Evolutionary conservation across 345 rosid species (phyloP).

Genomic region (Salix viminalis): DNA sequence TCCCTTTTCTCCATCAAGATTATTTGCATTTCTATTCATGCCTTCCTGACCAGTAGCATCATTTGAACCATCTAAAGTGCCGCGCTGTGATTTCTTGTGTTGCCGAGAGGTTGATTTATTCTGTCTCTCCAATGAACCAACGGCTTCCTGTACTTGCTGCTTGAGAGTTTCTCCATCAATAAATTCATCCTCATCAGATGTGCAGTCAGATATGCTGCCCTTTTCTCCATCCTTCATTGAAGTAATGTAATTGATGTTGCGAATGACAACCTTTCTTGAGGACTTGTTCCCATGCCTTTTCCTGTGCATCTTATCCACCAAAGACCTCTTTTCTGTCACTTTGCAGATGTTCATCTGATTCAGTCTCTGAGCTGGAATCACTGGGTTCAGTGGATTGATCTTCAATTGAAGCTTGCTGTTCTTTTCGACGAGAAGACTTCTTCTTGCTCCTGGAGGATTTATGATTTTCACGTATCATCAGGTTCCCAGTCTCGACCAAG

Average conservation of each 20-base stretch:
- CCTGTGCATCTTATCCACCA: constrained; percentile 28
- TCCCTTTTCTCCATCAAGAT: constrained; percentile 38
- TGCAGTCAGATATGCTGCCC: constrained; percentile 47
- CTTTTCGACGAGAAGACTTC: constrained; percentile 44
- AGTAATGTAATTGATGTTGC: constrained; percentile 91
- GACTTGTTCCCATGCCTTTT: constrained; percentile 65
- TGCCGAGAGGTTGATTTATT: constrained; percentile 54
- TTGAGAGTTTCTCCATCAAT: constrained; percentile 64
- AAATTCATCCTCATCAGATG: constrained; percentile 58
- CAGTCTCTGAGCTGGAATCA: constrained; percentile 46
- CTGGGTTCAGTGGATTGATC: constrained; percentile 52
- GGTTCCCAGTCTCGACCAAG: constrained; percentile 37
- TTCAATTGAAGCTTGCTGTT: constrained; percentile 39
- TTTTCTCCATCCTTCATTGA: constrained; percentile 67
- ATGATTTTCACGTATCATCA: constrained; percentile 31
- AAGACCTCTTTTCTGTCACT: constrained; percentile 27
- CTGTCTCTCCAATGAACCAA: constrained; percentile 62
- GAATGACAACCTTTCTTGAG: constrained; percentile 85
- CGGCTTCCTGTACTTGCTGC: constrained; percentile 82
- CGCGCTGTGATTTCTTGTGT: constrained; percentile 42
- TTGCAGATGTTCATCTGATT: constrained; percentile 30
- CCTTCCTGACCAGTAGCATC: constrained; percentile 32
- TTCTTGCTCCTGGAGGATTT: constrained; percentile 59
- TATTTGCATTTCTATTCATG: constrained; percentile 14
- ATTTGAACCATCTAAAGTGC: constrained; percentile 11